Conservation (phyloP, 495 filamentous ascomycete species). For the Podospora fimiseda region DNA sequence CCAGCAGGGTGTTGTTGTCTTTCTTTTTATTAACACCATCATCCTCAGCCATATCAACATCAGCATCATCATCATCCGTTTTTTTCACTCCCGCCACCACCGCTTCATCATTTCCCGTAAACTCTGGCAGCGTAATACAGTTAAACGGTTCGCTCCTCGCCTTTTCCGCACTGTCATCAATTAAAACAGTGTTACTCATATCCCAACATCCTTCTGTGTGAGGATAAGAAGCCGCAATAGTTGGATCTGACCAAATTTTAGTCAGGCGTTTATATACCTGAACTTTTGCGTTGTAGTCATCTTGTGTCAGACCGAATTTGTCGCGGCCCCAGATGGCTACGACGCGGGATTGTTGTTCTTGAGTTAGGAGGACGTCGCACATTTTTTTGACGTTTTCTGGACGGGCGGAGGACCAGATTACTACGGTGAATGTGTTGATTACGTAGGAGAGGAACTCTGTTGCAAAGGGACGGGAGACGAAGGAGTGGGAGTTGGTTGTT, state of each 20-base stretch:
- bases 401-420: constrained; percentile 86
- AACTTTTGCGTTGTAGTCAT: constrained; percentile 62
- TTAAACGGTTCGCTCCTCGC: constrained; percentile 79
- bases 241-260: constrained; percentile 58
- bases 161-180: constrained; percentile 79
- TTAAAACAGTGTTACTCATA: constrained; percentile 81
- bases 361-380: constrained; percentile 47
- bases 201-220: constrained; percentile 48
- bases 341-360: constrained; percentile 36
- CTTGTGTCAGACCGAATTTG: constrained; percentile 55
- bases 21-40: constrained; percentile 17
- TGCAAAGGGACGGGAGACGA: constrained; percentile 56
- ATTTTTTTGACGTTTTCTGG: constrained; percentile 62
- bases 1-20: constrained; percentile 5
- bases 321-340: constrained; percentile 78
- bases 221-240: constrained; percentile 43
- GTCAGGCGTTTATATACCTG: constrained; percentile 84
- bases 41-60: too few species aligned
- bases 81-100: not conserved
- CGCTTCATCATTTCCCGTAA: constrained; percentile 37
- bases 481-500: constrained; percentile 40
- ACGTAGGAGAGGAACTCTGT: constrained; percentile 59
- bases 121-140: constrained; percentile 72
- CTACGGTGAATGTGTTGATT: constrained; percentile 62
- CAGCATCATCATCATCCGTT: too few species aligned